phyloP scores from a whole-genome alignment of 768 basidiomycete genomes.

The Russula sp. region DNA sequence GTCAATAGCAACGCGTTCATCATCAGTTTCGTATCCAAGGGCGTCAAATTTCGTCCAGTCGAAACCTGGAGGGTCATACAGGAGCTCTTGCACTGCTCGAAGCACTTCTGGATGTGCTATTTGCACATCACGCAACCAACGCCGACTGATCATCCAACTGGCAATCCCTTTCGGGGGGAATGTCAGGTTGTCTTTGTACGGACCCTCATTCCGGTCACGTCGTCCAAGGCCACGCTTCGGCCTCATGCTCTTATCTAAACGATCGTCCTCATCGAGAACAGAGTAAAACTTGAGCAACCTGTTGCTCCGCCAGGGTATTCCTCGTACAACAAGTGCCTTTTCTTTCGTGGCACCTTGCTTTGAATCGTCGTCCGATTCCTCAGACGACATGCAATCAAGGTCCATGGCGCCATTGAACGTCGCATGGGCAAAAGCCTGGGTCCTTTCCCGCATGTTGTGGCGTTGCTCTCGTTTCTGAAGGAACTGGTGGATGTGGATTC shows the following conservation, averaged over 20 bases:
- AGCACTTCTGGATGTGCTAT: slow-evolving; percentile 41
- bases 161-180: slow-evolving; percentile 60
- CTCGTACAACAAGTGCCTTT: slow-evolving; percentile 46
- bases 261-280: slow-evolving; percentile 52
- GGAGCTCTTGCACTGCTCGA: slow-evolving; percentile 35
- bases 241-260: slow-evolving; percentile 35
- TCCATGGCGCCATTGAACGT: slow-evolving; percentile 66
- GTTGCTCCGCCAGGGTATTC: slow-evolving; percentile 59
- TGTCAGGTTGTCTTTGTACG: slow-evolving; percentile 46
- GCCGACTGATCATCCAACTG: slow-evolving; percentile 69
- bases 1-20: slow-evolving; percentile 24
- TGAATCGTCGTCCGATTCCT: slow-evolving; percentile 57
- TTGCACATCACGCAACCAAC: slow-evolving; percentile 46
- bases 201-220: slow-evolving; percentile 46
- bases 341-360: slow-evolving; percentile 26
- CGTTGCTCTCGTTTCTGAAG: slow-evolving; percentile 63
- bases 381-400: slow-evolving; percentile 73
- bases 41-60: slow-evolving; percentile 42
- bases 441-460: slow-evolving; percentile 47
- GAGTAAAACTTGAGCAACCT: slow-evolving; percentile 55
- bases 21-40: slow-evolving; percentile 54
- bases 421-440: slow-evolving; percentile 48
- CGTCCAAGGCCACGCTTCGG: slow-evolving; percentile 54
- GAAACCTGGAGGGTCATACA: slow-evolving; percentile 42
- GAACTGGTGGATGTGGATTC: not conserved